Conservation (phyloP, 2,329 filamentous ascomycete species). For the Zalaria sp. region DNA sequence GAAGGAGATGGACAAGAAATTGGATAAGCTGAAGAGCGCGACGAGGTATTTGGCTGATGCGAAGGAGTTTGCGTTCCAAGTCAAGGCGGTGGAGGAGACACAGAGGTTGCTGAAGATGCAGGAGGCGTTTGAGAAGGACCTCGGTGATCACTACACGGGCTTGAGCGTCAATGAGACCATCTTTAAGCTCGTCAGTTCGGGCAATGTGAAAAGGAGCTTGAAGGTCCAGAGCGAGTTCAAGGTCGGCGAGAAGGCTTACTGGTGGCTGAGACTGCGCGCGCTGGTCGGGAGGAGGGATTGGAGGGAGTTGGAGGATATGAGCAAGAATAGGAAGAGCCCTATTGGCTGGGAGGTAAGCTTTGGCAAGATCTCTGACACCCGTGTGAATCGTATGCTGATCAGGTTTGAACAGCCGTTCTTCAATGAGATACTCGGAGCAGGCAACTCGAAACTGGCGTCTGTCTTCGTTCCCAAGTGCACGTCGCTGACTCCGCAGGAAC, state of each 20-base stretch:
- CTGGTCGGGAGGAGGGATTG: constrained; percentile 83
- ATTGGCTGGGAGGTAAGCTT: constrained; percentile 85
- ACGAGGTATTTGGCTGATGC: constrained; percentile 71
- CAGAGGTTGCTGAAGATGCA: constrained; percentile 71
- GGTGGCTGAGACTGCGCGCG: constrained; percentile 76
- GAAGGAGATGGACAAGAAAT: constrained; percentile 51
- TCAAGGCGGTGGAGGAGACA: constrained; percentile 65
- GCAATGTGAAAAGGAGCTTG: constrained; percentile 71
- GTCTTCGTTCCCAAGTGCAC: constrained; percentile 82
- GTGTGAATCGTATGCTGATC: constrained; percentile 4
- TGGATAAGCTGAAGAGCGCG: constrained; percentile 80
- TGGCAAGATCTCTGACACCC: constrained; percentile 1
- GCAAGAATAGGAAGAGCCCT: constrained; percentile 64
- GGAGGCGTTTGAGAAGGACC: constrained; percentile 71
- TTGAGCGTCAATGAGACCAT: constrained; percentile 87
- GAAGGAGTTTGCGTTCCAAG: constrained; percentile 63
- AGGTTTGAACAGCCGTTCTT: constrained; percentile 57
- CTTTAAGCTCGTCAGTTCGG: constrained; percentile 70
- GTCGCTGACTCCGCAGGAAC: constrained; percentile 49
- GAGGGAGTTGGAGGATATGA: constrained; percentile 79
- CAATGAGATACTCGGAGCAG: constrained; percentile 75
- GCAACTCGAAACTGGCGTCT: constrained; percentile 75
- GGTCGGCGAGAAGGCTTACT: constrained; percentile 75
- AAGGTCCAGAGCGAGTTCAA: constrained; percentile 89
- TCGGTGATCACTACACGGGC: constrained; percentile 56